These are phyloP conservation scores for Bertia moriformis DNA, from an alignment of 2,329 filamentous ascomycete species.

Conservation along the genomic window DNA sequence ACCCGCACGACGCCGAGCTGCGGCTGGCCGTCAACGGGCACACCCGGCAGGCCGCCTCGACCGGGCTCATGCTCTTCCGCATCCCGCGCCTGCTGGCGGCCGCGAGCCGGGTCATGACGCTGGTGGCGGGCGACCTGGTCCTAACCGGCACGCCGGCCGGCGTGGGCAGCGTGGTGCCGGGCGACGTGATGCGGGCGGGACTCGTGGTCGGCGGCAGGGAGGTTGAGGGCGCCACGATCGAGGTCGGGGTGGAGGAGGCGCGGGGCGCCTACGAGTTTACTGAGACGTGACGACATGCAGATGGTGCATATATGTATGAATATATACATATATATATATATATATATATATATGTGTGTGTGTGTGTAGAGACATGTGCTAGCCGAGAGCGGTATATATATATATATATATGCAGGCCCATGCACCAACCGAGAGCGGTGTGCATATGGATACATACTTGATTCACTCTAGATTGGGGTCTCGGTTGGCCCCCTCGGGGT, in stretches of 20 bases:
- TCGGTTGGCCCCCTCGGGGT: conserved; percentile 39
- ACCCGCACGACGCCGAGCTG: conserved; percentile 79
- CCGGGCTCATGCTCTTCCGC: conserved; percentile 80
- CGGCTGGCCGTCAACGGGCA: conserved; percentile 74
- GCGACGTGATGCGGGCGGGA: conserved; percentile 76
- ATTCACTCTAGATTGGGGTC: conserved; percentile 38
- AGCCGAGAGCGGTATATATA: conserved; percentile 1
- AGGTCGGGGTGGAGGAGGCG: conserved; percentile 70
- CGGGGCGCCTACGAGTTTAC: conserved; percentile 63
- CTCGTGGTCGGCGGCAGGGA: conserved; percentile 69
- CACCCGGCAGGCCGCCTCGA: conserved; percentile 69
- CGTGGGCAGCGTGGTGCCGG: conserved; percentile 70
- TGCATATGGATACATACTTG: background rate
- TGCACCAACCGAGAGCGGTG: no score
- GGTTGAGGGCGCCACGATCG: conserved; percentile 69
- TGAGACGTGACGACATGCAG: conserved; percentile 38
- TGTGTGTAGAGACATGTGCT: no score
- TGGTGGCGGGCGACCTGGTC: conserved; percentile 82
- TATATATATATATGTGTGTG: no score
- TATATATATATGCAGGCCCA: background rate
- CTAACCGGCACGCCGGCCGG: conserved; percentile 96
- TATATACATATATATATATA: background rate
- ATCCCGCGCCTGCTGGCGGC: conserved; percentile 80
- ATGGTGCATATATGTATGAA: conserved; percentile 2
- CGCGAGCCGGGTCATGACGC: conserved; percentile 86